A percentile compares a stretch with the other conserved stretches of the same genome.
Conservation (phyloP, 2,329 filamentous ascomycete species). For the Aspergillus chevalieri region DNA sequence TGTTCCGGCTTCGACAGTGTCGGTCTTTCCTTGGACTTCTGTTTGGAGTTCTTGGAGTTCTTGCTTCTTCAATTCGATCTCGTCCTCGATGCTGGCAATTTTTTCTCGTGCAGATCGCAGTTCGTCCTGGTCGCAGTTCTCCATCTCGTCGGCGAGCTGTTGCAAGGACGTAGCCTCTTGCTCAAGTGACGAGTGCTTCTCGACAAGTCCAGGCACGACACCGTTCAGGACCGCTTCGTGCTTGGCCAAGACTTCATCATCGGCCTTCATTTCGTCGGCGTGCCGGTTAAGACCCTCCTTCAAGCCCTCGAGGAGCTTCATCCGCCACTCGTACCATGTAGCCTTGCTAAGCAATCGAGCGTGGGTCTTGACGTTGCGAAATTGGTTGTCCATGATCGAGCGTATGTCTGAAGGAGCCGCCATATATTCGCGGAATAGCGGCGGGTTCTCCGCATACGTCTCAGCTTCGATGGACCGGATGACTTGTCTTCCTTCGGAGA, state of each 20-base stretch:
- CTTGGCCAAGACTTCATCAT: conserved; percentile 60
- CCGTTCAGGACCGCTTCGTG: conserved; percentile 64
- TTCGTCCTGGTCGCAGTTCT: conserved; percentile 68
- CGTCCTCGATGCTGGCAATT: conserved; percentile 58
- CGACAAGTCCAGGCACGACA: conserved; percentile 59
- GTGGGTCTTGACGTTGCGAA: conserved; percentile 94
- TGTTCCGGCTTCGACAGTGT: conserved; percentile 55
- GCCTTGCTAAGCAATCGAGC: conserved; percentile 85
- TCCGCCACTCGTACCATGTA: conserved; percentile 98
- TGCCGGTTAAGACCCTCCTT: conserved; percentile 74
- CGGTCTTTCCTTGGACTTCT: conserved; percentile 62
- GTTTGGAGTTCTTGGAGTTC: conserved; percentile 61
- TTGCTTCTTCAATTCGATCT: conserved; percentile 63
- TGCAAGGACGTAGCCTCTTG: conserved; percentile 63
- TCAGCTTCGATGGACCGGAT: conserved; percentile 87
- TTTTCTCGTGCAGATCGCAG: conserved; percentile 66
- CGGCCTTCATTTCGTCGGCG: conserved; percentile 66
- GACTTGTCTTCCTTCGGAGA: conserved; percentile 82
- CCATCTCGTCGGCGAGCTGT: conserved; percentile 57
- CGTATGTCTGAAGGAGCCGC: conserved; percentile 77
- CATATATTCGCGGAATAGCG: conserved; percentile 86
- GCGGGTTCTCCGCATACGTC: conserved; percentile 82
- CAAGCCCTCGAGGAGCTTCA: conserved; percentile 75
- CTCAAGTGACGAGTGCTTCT: conserved; percentile 57
- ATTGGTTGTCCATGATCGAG: conserved; percentile 86